Evolutionary conservation across 2,329 filamentous ascomycete genomes (phyloP).

Genomic region (Aspergillus ochraceus): DNA sequence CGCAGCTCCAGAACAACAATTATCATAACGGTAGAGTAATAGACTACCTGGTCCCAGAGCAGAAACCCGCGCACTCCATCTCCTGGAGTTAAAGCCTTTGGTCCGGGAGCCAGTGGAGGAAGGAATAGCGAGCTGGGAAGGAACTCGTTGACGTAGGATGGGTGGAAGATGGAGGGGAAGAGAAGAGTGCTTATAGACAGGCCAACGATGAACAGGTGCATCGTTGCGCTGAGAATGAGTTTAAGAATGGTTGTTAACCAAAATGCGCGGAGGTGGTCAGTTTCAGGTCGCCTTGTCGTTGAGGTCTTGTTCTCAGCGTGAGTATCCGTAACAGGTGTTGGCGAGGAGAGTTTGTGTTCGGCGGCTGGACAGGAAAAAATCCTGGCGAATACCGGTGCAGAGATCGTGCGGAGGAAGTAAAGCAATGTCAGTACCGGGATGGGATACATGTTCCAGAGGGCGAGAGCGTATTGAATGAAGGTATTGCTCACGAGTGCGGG

Average conservation of each 20-base stretch:
- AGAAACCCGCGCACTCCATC: constrained; percentile 1
- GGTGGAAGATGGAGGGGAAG: not conserved
- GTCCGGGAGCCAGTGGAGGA: not conserved
- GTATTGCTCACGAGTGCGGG: no score
- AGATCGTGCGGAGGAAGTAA: no score
- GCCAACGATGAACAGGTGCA: no score
- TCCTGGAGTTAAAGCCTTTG: not conserved
- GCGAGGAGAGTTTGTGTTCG: no score
- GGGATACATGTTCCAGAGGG: not conserved
- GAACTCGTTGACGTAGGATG: not conserved
- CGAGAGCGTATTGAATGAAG: no score
- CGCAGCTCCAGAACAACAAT: not conserved
- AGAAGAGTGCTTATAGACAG: not conserved
- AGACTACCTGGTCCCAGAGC: not conserved
- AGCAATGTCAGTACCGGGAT: not conserved
- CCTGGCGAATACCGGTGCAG: no score
- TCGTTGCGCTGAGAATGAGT: no score
- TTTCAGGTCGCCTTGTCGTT: not conserved
- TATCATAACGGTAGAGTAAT: not conserved
- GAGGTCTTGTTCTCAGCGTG: no score
- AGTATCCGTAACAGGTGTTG: no score
- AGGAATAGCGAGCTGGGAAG: not conserved
- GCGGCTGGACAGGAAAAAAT: no score
- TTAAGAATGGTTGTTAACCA: not conserved
- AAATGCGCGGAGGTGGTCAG: not conserved